phyloP scores from a whole-genome alignment of 2,329 filamentous ascomycete species.

The Colletotrichum siamense region DNA sequence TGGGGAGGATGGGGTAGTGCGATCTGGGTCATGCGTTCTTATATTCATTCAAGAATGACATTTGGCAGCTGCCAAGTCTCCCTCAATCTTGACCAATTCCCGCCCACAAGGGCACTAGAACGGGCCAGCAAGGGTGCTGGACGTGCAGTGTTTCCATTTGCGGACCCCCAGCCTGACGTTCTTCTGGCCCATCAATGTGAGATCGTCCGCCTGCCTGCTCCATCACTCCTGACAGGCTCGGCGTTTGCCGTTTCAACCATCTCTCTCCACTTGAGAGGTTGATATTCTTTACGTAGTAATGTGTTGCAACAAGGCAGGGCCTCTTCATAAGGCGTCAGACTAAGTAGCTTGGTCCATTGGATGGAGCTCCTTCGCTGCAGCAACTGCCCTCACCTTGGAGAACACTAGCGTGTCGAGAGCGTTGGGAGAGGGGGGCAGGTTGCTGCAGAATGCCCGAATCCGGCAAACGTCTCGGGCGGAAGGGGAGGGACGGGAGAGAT shows the following conservation, averaged over 20 bases:
- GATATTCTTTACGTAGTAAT: background rate
- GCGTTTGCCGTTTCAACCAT: background rate
- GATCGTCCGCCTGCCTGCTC: background rate
- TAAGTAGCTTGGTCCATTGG: background rate
- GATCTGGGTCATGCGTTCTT: background rate
- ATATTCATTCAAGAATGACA: background rate
- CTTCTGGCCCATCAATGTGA: background rate
- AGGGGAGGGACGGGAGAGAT: background rate
- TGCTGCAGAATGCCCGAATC: background rate
- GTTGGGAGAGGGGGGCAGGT: background rate
- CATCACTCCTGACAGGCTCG: background rate
- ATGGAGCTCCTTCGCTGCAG: background rate
- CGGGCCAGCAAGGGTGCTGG: background rate
- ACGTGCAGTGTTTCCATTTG: background rate
- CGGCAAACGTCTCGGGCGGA: background rate
- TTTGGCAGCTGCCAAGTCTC: background rate
- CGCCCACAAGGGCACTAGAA: background rate
- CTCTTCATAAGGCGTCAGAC: background rate
- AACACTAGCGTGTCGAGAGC: background rate
- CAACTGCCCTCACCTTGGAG: background rate
- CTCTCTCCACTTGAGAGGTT: background rate
- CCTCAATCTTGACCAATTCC: background rate
- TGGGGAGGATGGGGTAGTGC: background rate
- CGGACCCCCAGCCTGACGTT: background rate
- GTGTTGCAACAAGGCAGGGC: background rate